phyloP scores from a whole-genome alignment of 257 asterid species.

The Coffea canephora region DNA sequence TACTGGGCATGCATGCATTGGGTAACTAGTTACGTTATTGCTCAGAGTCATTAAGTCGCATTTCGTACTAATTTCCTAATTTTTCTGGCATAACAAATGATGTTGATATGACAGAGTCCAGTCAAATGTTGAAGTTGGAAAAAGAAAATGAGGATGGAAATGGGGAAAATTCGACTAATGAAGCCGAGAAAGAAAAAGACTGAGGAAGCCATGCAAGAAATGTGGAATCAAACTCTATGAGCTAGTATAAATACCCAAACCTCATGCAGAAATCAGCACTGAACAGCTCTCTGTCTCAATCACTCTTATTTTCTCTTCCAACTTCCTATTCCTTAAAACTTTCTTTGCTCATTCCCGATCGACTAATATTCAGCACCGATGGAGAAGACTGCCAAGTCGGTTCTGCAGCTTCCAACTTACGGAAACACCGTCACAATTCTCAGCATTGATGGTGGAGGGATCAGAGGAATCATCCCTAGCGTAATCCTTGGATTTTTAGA shows the following conservation, averaged over 20 bases:
- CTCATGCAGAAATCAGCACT: background rate
- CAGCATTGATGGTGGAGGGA: constrained; percentile 62
- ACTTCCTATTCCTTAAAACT: background rate
- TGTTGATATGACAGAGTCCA: too few species aligned
- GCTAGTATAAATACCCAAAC: background rate
- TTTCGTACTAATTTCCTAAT: too few species aligned
- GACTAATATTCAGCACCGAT: too few species aligned
- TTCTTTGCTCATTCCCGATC: background rate
- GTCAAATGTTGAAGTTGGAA: too few species aligned
- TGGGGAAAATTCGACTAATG: too few species aligned
- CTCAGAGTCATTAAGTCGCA: too few species aligned
- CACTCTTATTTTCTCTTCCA: background rate
- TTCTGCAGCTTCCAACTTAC: constrained; percentile 34
- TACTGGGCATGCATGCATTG: background rate
- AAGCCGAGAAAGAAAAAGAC: too few species aligned
- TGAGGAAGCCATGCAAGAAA: too few species aligned
- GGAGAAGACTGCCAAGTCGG: background rate
- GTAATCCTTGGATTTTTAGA: constrained; percentile 29
- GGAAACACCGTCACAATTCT: constrained; percentile 46
- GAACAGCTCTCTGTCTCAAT: background rate
- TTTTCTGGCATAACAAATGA: too few species aligned
- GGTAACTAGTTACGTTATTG: too few species aligned
- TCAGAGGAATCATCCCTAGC: constrained; percentile 56
- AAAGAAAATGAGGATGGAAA: too few species aligned
- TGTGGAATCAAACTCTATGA: constrained; percentile 3